Evolutionary conservation across 768 basidiomycete genomes (phyloP).

Genomic region (Trametes cubensis): DNA sequence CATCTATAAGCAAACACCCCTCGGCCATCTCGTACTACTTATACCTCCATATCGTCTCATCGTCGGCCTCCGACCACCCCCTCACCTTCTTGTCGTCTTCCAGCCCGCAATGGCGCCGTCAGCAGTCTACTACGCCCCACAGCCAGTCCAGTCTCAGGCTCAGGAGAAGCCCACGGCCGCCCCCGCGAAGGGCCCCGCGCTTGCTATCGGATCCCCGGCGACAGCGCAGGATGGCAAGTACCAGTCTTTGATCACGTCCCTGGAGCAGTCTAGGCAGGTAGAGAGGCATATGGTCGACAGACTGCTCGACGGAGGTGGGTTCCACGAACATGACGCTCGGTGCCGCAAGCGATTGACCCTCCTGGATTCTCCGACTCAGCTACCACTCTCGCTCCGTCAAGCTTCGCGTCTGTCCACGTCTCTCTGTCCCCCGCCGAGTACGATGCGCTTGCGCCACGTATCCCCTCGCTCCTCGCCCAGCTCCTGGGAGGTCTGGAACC

Average conservation of each 20-base stretch:
- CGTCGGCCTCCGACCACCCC: neutral
- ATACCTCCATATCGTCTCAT: conserved; percentile 5
- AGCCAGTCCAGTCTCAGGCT: conserved; percentile 20
- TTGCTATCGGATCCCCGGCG: conserved; percentile 77
- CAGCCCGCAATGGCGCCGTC: conserved; percentile 58
- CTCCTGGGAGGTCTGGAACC: conserved; percentile 63
- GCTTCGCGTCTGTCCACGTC: conserved; percentile 69
- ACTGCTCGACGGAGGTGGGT: conserved; percentile 76
- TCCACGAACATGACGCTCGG: conserved; percentile 1
- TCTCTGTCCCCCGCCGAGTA: conserved; percentile 69
- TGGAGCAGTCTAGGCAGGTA: conserved; percentile 57
- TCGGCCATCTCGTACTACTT: conserved; percentile 1
- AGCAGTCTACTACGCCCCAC: conserved; percentile 45
- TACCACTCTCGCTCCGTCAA: conserved; percentile 52
- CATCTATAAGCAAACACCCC: conserved; percentile 11
- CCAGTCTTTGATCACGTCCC: conserved; percentile 63
- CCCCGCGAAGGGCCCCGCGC: conserved; percentile 48
- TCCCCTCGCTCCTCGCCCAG: conserved; percentile 60
- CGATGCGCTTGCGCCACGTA: conserved; percentile 51
- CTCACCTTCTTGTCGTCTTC: neutral
- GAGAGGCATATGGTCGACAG: conserved; percentile 85
- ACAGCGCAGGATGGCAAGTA: conserved; percentile 83
- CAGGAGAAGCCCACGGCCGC: conserved; percentile 34
- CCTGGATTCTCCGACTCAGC: conserved; percentile 44
- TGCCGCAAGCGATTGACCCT: neutral